Evolutionary conservation across 1,139 yeast species (phyloP).

Genomic region (Suhomyces ambrosiae): DNA sequence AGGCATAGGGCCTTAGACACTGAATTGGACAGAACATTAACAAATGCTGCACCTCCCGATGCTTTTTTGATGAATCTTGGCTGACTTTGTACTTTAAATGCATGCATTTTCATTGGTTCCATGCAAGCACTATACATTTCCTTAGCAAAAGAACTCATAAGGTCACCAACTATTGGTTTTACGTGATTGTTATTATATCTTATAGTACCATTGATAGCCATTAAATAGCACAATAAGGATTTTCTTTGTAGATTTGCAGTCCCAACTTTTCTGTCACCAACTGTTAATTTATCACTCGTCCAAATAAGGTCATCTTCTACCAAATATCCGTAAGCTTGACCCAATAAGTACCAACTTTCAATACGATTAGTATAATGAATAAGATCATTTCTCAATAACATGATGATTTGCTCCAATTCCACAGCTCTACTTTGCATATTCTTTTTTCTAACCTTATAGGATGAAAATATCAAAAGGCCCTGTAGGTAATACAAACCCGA

Average conservation of each 20-base stretch:
- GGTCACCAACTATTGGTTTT: constrained; percentile 40
- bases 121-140: constrained; percentile 62
- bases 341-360: constrained; percentile 86
- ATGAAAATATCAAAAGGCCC: constrained; percentile 66
- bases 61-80: constrained; percentile 37
- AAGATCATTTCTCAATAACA: constrained; percentile 66
- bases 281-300: constrained; percentile 83
- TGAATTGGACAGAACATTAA: constrained; percentile 25
- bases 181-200: constrained; percentile 19
- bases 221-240: constrained; percentile 70
- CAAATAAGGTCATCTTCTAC: constrained; percentile 90
- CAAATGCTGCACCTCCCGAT: constrained; percentile 25
- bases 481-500: constrained; percentile 74
- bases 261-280: constrained; percentile 58
- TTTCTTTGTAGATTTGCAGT: constrained; percentile 71
- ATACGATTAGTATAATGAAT: constrained; percentile 65
- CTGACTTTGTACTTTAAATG: constrained; percentile 43
- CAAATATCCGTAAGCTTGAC: constrained; percentile 74
- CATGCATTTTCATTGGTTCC: constrained; percentile 69
- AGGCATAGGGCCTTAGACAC: constrained; percentile 32
- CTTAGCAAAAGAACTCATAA: constrained; percentile 62
- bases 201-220: constrained; percentile 64
- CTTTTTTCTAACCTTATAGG: constrained; percentile 69
- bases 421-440: constrained; percentile 78
- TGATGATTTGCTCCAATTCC: constrained; percentile 75